Conservation (phyloP, 2,329 filamentous ascomycete genomes). For the Colletotrichum sp. region DNA sequence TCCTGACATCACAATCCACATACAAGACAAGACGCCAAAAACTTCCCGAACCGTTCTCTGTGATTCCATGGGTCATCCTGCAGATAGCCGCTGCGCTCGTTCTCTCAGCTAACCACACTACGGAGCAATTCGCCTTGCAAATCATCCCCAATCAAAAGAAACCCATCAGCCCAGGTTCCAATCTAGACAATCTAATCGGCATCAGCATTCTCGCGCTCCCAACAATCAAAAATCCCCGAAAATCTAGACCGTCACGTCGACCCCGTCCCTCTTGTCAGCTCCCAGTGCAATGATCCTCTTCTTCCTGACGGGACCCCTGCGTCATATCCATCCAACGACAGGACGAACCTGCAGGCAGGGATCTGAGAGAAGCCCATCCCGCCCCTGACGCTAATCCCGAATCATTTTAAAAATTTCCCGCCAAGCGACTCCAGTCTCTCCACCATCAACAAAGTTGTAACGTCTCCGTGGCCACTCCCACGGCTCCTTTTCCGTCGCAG, state of each 20-base stretch:
- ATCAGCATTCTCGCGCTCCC: not conserved
- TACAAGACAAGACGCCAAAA: not conserved
- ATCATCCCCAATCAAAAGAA: not conserved
- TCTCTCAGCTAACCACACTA: not conserved
- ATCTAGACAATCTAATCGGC: not conserved
- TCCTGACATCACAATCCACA: slow-evolving; percentile 4
- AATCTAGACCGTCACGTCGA: not conserved
- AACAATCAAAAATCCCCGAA: slow-evolving; percentile 7
- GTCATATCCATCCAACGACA: not conserved
- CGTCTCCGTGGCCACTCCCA: not conserved
- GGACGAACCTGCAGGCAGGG: not conserved
- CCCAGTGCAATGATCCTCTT: not conserved
- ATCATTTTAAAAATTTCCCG: not conserved
- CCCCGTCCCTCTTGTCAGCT: not conserved
- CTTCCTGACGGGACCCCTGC: not conserved
- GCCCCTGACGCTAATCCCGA: slow-evolving; percentile 7
- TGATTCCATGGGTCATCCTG: not conserved
- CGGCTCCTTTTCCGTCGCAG: not conserved
- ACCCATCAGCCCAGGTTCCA: not conserved
- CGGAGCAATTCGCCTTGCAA: not conserved
- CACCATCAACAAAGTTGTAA: slow-evolving; percentile 2
- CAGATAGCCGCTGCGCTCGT: not conserved
- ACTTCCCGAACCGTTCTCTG: not conserved
- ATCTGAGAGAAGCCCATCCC: not conserved
- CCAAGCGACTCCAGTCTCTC: slow-evolving; percentile 5